These are phyloP conservation scores for Sphaerobolus stellatus DNA, from an alignment of 1,284 basidiomycete genomes.

Conservation along the genomic window DNA sequence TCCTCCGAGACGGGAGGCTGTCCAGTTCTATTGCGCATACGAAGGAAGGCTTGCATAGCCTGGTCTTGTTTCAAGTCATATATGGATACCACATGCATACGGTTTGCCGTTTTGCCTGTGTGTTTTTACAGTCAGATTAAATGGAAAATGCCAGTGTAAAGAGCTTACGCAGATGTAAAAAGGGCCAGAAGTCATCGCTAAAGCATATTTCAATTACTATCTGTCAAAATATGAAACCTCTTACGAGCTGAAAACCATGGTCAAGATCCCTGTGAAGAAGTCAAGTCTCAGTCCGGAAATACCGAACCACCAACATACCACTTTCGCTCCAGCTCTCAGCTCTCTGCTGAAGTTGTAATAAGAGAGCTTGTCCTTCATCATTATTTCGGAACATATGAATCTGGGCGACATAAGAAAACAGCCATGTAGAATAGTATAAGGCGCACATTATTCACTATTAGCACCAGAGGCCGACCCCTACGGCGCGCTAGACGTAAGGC, in stretches of 20 bases:
- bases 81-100: constrained; percentile 76
- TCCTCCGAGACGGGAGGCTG: constrained; percentile 32
- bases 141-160: constrained; percentile 9
- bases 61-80: constrained; percentile 68
- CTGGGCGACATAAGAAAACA: constrained; percentile 39
- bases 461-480: constrained; percentile 66
- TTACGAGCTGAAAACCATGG: constrained; percentile 77
- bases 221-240: constrained; percentile 27
- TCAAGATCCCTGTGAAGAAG: constrained; percentile 58
- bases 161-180: constrained; percentile 58
- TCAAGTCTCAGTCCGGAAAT: constrained; percentile 13
- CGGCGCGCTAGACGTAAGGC: constrained; percentile 61
- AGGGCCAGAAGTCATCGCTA: constrained; percentile 81
- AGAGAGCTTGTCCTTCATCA: constrained; percentile 71
- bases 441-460: constrained; percentile 63
- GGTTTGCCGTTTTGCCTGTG: constrained; percentile 65
- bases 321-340: constrained; percentile 84
- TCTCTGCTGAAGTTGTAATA: constrained; percentile 80
- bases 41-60: constrained; percentile 57
- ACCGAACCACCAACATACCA: constrained; percentile 44
- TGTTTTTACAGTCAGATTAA: constrained; percentile 3
- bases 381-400: constrained; percentile 80
- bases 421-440: neutral
- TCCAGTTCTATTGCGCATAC: constrained; percentile 42
- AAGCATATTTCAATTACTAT: neutral